phyloP scores from a whole-genome alignment of 2,329 filamentous ascomycete species.

The Aspergillus sp. region DNA sequence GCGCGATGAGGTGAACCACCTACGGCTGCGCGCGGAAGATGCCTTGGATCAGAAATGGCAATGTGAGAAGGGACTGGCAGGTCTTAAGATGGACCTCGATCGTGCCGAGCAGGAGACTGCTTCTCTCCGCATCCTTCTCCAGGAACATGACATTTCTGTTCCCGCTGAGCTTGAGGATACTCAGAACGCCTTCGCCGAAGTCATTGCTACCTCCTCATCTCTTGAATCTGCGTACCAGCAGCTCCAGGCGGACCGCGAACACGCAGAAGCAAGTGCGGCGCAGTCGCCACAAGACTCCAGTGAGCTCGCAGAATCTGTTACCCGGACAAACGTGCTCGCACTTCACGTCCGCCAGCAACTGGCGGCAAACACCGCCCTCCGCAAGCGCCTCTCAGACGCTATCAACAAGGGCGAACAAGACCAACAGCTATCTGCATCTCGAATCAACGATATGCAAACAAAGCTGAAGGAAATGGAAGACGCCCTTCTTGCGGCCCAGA shows the following conservation, averaged over 20 bases:
- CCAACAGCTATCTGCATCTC: slow-evolving; percentile 74
- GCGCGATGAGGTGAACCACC: slow-evolving; percentile 77
- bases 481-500: slow-evolving; percentile 76
- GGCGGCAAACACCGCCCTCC: slow-evolving; percentile 71
- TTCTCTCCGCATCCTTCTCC: slow-evolving; percentile 73
- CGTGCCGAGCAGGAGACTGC: slow-evolving; percentile 90
- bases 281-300: slow-evolving; percentile 70
- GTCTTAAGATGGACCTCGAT: slow-evolving; percentile 94
- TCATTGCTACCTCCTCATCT: slow-evolving; percentile 66
- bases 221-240: slow-evolving; percentile 73
- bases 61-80: slow-evolving; percentile 83
- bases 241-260: slow-evolving; percentile 66
- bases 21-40: slow-evolving; percentile 86
- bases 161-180: slow-evolving; percentile 58
- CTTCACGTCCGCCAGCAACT: slow-evolving; percentile 78
- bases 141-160: slow-evolving; percentile 78
- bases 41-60: slow-evolving; percentile 95
- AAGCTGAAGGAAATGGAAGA: slow-evolving; percentile 82
- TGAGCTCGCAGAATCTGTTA: slow-evolving; percentile 70
- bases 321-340: slow-evolving; percentile 76
- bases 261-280: slow-evolving; percentile 68
- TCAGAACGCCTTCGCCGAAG: slow-evolving; percentile 42
- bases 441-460: slow-evolving; percentile 80
- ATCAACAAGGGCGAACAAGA: slow-evolving; percentile 81
- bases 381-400: slow-evolving; percentile 73